Conservation (phyloP, 257 asterid genomes). For the Nemophila menziesii region DNA sequence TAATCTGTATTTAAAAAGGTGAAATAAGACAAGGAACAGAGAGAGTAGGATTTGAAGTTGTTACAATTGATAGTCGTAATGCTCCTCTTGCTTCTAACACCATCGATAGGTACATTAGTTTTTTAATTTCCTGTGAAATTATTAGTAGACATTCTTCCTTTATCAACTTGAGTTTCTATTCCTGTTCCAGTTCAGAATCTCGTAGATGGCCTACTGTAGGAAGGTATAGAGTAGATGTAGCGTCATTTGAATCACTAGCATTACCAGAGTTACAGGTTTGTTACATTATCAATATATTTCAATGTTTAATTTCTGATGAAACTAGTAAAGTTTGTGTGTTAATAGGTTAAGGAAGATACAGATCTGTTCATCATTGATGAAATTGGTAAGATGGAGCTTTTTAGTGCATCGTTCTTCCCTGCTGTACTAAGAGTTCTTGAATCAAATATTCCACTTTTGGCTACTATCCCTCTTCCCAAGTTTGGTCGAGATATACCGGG, state of each 20-base stretch:
- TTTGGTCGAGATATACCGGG: conserved; percentile 76
- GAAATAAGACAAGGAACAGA: conserved; percentile 67
- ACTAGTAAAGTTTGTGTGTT: background rate
- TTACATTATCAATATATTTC: conserved; percentile 4
- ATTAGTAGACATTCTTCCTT: conserved; percentile 2
- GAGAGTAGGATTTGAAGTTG: conserved; percentile 79
- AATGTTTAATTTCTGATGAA: background rate
- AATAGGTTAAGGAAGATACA: conserved; percentile 65
- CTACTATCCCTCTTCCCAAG: conserved; percentile 62
- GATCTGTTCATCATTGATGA: conserved; percentile 77
- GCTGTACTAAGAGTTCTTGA: conserved; percentile 68
- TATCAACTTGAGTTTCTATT: conserved; percentile 13
- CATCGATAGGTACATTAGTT: conserved; percentile 28
- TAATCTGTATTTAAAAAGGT: conserved; percentile 25
- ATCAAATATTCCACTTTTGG: conserved; percentile 78
- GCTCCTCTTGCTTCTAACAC: conserved; percentile 58
- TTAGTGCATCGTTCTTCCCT: conserved; percentile 77
- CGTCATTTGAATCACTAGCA: conserved; percentile 75
- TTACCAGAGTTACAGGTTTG: conserved; percentile 82
- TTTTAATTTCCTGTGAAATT: background rate
- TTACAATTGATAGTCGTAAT: conserved; percentile 56
- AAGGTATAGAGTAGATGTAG: conserved; percentile 69
- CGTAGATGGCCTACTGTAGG: conserved; percentile 84
- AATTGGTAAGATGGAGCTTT: conserved; percentile 90
- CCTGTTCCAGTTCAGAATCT: conserved; percentile 46